Conservation (phyloP, 345 rosid species). For the Populus tremula region DNA sequence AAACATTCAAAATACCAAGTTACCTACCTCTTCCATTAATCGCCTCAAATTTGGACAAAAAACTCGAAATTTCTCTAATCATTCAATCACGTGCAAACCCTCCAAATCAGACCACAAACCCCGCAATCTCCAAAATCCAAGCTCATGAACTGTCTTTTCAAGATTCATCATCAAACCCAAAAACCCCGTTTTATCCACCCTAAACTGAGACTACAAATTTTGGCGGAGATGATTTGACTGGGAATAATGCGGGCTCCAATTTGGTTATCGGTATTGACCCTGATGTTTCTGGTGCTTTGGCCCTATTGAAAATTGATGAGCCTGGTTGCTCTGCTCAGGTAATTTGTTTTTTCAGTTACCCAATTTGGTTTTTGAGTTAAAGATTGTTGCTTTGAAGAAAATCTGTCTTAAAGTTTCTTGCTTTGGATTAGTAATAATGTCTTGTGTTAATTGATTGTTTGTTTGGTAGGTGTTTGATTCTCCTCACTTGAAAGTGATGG, state of each 20-base stretch:
- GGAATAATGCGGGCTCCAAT: slow-evolving; percentile 27
- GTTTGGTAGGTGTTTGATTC: slow-evolving; percentile 72
- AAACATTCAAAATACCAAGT: no score
- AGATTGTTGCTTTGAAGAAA: neutral
- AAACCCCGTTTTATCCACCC: neutral
- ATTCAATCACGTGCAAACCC: no score
- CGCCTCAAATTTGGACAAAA: no score
- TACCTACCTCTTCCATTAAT: no score
- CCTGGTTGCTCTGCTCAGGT: slow-evolving; percentile 65
- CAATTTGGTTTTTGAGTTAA: neutral
- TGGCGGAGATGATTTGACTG: slow-evolving; percentile 12
- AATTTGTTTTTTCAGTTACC: neutral
- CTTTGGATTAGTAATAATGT: neutral
- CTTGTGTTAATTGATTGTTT: neutral
- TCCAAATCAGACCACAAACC: no score
- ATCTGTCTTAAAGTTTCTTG: neutral
- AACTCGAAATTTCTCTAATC: no score
- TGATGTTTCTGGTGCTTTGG: slow-evolving; percentile 75
- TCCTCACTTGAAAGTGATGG: slow-evolving; percentile 61
- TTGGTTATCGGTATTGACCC: slow-evolving; percentile 84
- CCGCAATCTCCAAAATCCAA: no score
- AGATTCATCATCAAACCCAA: neutral
- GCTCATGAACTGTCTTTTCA: neutral
- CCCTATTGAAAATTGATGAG: slow-evolving; percentile 52
- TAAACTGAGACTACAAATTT: neutral